Evolutionary conservation across 1,284 basidiomycete species (phyloP), one percentile per base, ranked within the genome.

Genomic region (Rhodotorula glutinis): DNA sequence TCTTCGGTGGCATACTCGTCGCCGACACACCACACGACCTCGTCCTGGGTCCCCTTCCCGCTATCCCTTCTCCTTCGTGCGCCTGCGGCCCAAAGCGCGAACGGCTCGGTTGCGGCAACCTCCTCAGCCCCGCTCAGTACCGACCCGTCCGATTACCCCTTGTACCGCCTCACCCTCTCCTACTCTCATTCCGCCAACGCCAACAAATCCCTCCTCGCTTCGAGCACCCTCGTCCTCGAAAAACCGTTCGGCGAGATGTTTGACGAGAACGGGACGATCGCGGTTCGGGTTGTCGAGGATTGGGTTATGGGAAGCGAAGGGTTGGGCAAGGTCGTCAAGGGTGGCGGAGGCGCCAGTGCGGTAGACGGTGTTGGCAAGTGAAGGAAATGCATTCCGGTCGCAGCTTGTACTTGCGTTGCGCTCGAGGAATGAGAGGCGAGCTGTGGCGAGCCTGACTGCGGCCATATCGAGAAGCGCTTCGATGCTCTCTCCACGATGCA

Each of bases 141-240:
- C 64, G 4, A 62, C 60, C 58, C 57, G 4, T 2, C 41, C n/a
- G 1, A 30, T 11, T 69, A 62, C 66, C 89, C 89, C 14, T 81
- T 82, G 41, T 91, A 90, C 78, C 78, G 82, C 21, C 80, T 91
- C 63, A 81, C 81, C 52, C 79, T 90, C 58, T 79, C 83, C 29
- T 91, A 89, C 77, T 81, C 88, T 29, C 87, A 88, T 67, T 88
- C 88, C 30, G 84, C 89, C 2, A 87, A 85, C 61, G 84, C 85
- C 29, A 89, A 89, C 66, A 91, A 91, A 79, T 66, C 73, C 5
- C 65, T 78, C 53, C 70, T 78, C 23, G 56, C 62, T 33, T 29
- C 62, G 17, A 40, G 33, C 11, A 54, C 62, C 16, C 38, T 53
- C n/a, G 62, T 43, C 19, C 30, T 62, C 44, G 33, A 47, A 9